Percentiles rank a stretch among this genome's conserved stretches.
Conservation (phyloP, 78 protist species). For the Emiliania huxleyi region DNA sequence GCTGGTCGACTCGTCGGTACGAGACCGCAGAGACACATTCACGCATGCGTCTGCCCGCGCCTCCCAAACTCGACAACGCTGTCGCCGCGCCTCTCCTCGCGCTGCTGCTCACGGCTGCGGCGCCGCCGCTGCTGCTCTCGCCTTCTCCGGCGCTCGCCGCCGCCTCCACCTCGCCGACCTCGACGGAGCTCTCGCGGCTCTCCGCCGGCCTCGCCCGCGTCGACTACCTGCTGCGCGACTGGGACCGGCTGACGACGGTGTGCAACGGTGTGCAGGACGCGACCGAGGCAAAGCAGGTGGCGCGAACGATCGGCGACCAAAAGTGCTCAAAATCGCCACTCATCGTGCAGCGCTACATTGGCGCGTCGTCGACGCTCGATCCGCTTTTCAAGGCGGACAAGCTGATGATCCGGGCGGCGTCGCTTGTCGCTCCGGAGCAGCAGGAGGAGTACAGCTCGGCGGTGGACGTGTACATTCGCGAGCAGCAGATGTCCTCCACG, state of each 20-base stretch:
- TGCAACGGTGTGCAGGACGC: neutral
- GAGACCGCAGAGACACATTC: no score
- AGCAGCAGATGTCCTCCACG: neutral
- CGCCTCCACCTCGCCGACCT: neutral
- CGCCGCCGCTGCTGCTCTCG: no score
- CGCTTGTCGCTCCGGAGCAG: neutral
- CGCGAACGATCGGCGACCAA: neutral
- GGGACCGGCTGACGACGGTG: neutral
- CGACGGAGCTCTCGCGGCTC: neutral
- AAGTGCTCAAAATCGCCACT: neutral
- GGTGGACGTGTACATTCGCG: neutral
- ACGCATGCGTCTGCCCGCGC: no score
- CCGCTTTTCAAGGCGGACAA: neutral
- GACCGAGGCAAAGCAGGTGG: neutral
- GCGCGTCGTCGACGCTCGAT: neutral
- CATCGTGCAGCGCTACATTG: neutral
- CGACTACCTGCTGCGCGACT: neutral
- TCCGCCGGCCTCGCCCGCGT: neutral
- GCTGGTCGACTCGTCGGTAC: no score
- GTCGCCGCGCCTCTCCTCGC: no score
- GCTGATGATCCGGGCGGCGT: slow-evolving; percentile 6
- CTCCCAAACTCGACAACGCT: no score
- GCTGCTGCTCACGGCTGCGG: no score
- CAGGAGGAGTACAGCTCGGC: neutral
- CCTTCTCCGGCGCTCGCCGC: neutral